Evolutionary conservation across 176 grass and related monocot genomes (phyloP).

Genomic region (Eremochloa ophiuroides): DNA sequence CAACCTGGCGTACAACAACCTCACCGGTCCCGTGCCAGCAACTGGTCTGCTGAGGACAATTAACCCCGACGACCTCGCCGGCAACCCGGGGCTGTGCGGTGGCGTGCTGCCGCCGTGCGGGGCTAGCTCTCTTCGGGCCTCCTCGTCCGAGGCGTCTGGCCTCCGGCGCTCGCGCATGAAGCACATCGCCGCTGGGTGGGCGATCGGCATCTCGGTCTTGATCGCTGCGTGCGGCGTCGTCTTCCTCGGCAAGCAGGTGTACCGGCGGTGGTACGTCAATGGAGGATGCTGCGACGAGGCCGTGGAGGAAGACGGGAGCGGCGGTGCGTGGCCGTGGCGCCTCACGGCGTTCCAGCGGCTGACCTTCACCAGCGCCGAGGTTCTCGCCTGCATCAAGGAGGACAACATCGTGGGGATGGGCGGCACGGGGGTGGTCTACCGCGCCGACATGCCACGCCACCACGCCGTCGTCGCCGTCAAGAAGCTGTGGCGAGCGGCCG

Average conservation of each 20-base stretch:
- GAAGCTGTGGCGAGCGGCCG: conserved; percentile 71
- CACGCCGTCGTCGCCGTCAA: conserved; percentile 80
- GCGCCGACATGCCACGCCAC: conserved; percentile 77
- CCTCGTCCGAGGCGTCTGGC: conserved; percentile 3
- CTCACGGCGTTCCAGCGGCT: conserved; percentile 85
- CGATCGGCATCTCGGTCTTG: conserved; percentile 53
- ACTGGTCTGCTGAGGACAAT: conserved; percentile 73
- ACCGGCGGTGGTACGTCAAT: conserved; percentile 57
- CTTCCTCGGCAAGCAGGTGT: conserved; percentile 50
- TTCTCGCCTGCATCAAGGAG: conserved; percentile 89
- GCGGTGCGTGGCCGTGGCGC: conserved; percentile 82
- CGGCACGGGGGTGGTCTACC: conserved; percentile 84
- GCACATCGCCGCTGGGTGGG: conserved; percentile 79
- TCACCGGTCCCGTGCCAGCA: conserved; percentile 62
- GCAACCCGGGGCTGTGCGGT: conserved; percentile 73
- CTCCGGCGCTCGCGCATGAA: conserved; percentile 52
- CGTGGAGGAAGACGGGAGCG: conserved; percentile 39
- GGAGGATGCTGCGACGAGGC: conserved; percentile 64
- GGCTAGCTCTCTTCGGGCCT: conserved; percentile 16
- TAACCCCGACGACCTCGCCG: conserved; percentile 85
- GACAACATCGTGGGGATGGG: conserved; percentile 93
- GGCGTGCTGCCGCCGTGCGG: conserved; percentile 61
- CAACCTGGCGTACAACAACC: conserved; percentile 91
- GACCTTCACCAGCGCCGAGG: conserved; percentile 83
- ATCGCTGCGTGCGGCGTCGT: conserved; percentile 31